Base-by-base conservation (phyloP, 1,284 basidiomycete genomes). In the Marasmius tenuissimus region DNA sequence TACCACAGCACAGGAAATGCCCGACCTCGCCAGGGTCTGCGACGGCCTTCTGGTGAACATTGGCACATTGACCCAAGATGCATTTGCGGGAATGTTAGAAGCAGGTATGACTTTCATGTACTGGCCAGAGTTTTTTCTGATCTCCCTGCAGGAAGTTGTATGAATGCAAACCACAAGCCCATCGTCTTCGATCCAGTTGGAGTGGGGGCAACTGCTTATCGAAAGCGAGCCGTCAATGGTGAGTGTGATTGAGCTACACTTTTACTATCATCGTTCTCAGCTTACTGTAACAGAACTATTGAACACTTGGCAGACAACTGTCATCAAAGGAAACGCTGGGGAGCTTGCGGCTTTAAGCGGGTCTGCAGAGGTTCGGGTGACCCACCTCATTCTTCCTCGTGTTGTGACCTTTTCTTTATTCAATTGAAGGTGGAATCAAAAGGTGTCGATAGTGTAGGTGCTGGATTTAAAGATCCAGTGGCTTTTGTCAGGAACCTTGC, bases 311-410 rank as follows among this genome's bases (percentile, higher is more conserved):
- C 96, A 98, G 73, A 87, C 92, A 16, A 91, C 91, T 18, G 89
- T 97, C 18, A 95, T 98, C 77, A 98, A 98, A 75, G 97, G 96
- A 5, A 98, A 98, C 71, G 92, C 94, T 0, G 95, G 87, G 20
- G 97, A 98, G 75, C 88, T 98, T 22, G 93, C 87, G 0, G 82
- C 91, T 0, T 77, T 98, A 12, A 85, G 89, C 1, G 84, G 89
- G 16, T 90, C 89, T 0, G 73, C 73, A n/a, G 94, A 95, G 78
- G 93, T 89, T 52, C 47, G 73, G 61, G 37, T 58, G 16, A 34
- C 14, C 20, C 7, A 57, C 60, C 14, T 12, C 27, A 16, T 47
- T 11, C 27, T 50, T 8, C 14, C 4, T 27, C 4, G 27, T 27
- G 27, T 27, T 27, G 47, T 14, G 18, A 5, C 37, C 12, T 55